These are phyloP conservation scores for Colletotrichum noveboracense DNA, from an alignment of 2,329 filamentous ascomycete species.

Conservation along the genomic window DNA sequence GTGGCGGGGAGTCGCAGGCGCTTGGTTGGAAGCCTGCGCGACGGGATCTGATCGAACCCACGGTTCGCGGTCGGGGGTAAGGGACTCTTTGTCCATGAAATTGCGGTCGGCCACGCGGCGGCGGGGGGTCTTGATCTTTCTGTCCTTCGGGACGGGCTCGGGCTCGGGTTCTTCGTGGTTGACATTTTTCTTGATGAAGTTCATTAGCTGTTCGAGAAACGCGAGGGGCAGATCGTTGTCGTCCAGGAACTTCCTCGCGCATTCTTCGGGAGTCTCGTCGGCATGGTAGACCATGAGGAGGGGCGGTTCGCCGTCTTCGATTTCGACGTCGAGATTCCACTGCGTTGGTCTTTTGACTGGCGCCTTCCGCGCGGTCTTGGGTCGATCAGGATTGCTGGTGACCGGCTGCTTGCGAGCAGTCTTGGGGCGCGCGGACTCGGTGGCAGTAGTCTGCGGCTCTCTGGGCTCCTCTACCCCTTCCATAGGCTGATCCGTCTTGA, in stretches of 20 bases:
- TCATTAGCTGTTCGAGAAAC: background rate
- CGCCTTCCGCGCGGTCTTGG: background rate
- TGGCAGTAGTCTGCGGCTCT: background rate
- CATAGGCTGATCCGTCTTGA: background rate
- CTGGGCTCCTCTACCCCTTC: background rate
- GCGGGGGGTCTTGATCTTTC: background rate
- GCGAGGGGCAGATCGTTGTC: background rate
- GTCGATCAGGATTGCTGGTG: background rate
- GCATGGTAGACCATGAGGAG: background rate
- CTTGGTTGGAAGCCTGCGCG: background rate
- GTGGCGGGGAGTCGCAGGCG: background rate
- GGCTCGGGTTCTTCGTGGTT: background rate
- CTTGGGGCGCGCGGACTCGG: background rate
- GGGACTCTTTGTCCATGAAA: background rate
- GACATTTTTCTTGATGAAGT: background rate
- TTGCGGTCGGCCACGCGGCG: background rate
- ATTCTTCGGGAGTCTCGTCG: background rate
- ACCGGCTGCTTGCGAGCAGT: background rate
- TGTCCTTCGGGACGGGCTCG: background rate
- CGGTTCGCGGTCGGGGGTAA: background rate
- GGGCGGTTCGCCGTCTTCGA: background rate
- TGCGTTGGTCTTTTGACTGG: background rate
- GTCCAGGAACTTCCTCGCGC: background rate
- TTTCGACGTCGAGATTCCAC: background rate
- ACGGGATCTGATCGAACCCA: background rate